Evolutionary conservation across 805 yeast genomes (phyloP).

Genomic region (Candida ortonii): DNA sequence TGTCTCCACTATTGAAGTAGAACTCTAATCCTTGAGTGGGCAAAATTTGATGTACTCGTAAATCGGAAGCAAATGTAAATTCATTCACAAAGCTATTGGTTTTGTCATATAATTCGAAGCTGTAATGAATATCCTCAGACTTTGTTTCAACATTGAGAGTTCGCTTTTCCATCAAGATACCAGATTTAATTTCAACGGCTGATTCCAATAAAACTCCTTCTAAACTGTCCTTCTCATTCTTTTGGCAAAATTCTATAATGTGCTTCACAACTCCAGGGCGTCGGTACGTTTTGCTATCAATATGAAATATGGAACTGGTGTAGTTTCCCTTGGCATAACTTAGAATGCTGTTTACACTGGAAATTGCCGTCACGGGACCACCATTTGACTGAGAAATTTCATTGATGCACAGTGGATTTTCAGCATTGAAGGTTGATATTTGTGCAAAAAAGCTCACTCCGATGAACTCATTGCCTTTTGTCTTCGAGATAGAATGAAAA

Average conservation of each 20-base stretch:
- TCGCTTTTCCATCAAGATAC: constrained; percentile 10
- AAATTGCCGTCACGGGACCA: constrained; percentile 5
- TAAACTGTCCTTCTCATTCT: too few species aligned
- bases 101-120: constrained; percentile 5
- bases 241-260: too few species aligned
- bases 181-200: constrained; percentile 1
- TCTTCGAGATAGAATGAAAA: constrained; percentile 4
- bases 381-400: too few species aligned
- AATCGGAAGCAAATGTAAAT: too few species aligned
- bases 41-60: too few species aligned
- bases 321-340: constrained; percentile 1
- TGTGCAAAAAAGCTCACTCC: too few species aligned
- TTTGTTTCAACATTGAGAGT: constrained; percentile 5
- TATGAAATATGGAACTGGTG: not conserved
- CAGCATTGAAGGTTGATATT: too few species aligned
- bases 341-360: not conserved
- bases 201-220: too few species aligned
- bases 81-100: constrained; percentile 2
- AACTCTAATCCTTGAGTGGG: too few species aligned
- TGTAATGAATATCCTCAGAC: constrained; percentile 1
- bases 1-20: too few species aligned
- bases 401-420: too few species aligned
- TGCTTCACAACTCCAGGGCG: constrained; percentile 6
- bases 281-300: not conserved
- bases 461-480: too few species aligned